Conservation (phyloP, 108 stramenopile species). For the Tribonema minus region DNA sequence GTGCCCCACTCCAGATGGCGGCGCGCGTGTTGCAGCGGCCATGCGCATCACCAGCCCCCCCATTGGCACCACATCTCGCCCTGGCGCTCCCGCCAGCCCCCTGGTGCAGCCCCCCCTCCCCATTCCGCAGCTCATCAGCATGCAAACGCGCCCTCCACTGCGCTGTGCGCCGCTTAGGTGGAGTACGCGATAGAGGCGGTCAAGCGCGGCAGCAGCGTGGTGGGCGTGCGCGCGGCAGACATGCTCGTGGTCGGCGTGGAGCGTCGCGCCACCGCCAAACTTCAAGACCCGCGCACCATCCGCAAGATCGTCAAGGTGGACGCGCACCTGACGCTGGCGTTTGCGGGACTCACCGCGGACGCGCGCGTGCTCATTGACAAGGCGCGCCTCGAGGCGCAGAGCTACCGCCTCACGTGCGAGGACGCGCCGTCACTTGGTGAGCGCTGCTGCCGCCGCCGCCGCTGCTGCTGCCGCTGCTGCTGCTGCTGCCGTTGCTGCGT, state of each 20-base stretch:
- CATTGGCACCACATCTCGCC: too few relatives aligned
- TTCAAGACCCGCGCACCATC: slow-evolving; percentile 89
- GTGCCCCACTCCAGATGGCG: background rate
- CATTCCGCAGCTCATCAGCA: too few relatives aligned
- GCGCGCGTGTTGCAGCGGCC: too few relatives aligned
- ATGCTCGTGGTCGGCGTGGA: slow-evolving; percentile 97
- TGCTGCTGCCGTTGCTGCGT: too few relatives aligned
- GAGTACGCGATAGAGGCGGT: slow-evolving; percentile 99
- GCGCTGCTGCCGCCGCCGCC: too few relatives aligned
- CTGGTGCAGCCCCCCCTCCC: too few relatives aligned
- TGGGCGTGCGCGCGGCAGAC: slow-evolving; percentile 90
- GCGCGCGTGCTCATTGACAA: slow-evolving; percentile 71
- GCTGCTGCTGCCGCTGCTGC: too few relatives aligned
- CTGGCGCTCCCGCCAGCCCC: too few relatives aligned
- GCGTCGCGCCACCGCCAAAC: slow-evolving; percentile 87
- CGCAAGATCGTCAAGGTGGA: slow-evolving; percentile 95
- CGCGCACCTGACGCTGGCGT: slow-evolving; percentile 88
- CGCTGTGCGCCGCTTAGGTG: slow-evolving; percentile 59
- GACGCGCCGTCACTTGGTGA: slow-evolving; percentile 82
- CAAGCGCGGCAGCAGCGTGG: slow-evolving; percentile 89
- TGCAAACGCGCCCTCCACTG: background rate
- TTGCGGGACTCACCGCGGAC: slow-evolving; percentile 98
- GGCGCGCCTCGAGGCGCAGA: slow-evolving; percentile 78
- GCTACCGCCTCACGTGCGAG: slow-evolving; percentile 97
- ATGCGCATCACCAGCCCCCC: too few relatives aligned